These are phyloP conservation scores for Oryza coarctata DNA, from an alignment of 176 grass and related monocot genomes.

Conservation along the genomic window DNA sequence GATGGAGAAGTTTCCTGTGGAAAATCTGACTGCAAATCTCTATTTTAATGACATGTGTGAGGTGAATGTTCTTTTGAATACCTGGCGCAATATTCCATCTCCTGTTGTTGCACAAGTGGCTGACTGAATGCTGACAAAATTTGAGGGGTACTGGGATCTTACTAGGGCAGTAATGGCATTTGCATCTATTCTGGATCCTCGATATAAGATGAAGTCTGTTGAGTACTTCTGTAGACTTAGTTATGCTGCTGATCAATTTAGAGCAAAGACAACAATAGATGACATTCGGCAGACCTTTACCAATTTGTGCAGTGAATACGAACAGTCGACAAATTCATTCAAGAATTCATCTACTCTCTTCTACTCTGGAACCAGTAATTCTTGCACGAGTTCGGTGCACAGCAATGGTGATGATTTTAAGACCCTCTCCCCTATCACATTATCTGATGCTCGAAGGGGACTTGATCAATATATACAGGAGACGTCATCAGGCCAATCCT, in stretches of 20 bases:
- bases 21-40: slow-evolving; percentile 76
- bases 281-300: slow-evolving; percentile 70
- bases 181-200: slow-evolving; percentile 93
- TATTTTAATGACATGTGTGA: slow-evolving; percentile 98
- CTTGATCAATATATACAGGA: slow-evolving; percentile 99
- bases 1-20: slow-evolving; percentile 82
- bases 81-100: slow-evolving; percentile 67
- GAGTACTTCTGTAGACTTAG: slow-evolving; percentile 94
- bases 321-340: slow-evolving; percentile 69
- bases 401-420: slow-evolving; percentile 71
- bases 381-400: slow-evolving; percentile 50
- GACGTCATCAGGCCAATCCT: slow-evolving; percentile 80
- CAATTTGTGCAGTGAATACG: slow-evolving; percentile 88
- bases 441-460: slow-evolving; percentile 91
- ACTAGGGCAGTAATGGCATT: slow-evolving; percentile 86
- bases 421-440: slow-evolving; percentile 78
- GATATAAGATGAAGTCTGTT: slow-evolving; percentile 99
- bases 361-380: slow-evolving; percentile 70
- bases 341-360: slow-evolving; percentile 69
- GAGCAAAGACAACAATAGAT: slow-evolving; percentile 75
- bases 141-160: slow-evolving; percentile 79
- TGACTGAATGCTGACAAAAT: slow-evolving; percentile 79
- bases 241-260: slow-evolving; percentile 64
- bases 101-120: slow-evolving; percentile 77
- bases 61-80: slow-evolving; percentile 92